A percentile compares a stretch with the other conserved stretches of the same genome.
phyloP scores from a whole-genome alignment of 2,329 filamentous ascomycete species.

The Coleophoma crateriformis region DNA sequence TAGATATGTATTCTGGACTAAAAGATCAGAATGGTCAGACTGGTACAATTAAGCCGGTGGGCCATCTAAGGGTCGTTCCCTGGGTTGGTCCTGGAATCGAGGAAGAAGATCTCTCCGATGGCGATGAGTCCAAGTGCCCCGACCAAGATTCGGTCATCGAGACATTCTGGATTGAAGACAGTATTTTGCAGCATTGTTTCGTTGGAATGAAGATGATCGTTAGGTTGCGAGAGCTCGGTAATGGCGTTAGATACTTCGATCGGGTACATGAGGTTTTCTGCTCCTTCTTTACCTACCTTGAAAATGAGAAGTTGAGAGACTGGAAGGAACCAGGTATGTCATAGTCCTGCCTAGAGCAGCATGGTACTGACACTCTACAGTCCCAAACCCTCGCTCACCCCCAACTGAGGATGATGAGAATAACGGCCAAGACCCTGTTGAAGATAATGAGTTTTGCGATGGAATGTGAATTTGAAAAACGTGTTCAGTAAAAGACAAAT shows the following conservation, averaged over 20 bases:
- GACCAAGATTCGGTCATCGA: constrained; percentile 29
- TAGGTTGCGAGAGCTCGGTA: constrained; percentile 48
- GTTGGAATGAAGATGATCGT: constrained; percentile 59
- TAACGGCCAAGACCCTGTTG: too few species aligned
- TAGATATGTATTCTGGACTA: constrained; percentile 38
- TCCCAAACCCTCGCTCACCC: constrained; percentile 18
- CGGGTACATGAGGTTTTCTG: constrained; percentile 47
- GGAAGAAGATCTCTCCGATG: constrained; percentile 17
- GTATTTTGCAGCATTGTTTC: constrained; percentile 49
- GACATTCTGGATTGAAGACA: constrained; percentile 63
- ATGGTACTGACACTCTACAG: constrained; percentile 8
- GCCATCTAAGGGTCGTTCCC: constrained; percentile 37
- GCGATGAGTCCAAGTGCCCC: constrained; percentile 6
- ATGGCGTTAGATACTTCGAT: constrained; percentile 61
- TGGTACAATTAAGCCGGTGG: constrained; percentile 34
- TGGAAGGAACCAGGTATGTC: constrained; percentile 51
- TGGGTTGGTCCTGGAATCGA: constrained; percentile 30
- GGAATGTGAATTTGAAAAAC: too few species aligned
- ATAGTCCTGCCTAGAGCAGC: neutral
- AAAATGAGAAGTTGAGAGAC: constrained; percentile 62
- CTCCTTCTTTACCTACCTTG: constrained; percentile 58
- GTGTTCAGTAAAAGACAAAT: too few species aligned
- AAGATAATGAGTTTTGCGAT: too few species aligned
- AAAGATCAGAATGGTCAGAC: constrained; percentile 27
- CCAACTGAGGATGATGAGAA: constrained; percentile 22